These are phyloP conservation scores for Lentinula detonsa DNA, from an alignment of 768 basidiomycete species.

Conservation along the genomic window DNA sequence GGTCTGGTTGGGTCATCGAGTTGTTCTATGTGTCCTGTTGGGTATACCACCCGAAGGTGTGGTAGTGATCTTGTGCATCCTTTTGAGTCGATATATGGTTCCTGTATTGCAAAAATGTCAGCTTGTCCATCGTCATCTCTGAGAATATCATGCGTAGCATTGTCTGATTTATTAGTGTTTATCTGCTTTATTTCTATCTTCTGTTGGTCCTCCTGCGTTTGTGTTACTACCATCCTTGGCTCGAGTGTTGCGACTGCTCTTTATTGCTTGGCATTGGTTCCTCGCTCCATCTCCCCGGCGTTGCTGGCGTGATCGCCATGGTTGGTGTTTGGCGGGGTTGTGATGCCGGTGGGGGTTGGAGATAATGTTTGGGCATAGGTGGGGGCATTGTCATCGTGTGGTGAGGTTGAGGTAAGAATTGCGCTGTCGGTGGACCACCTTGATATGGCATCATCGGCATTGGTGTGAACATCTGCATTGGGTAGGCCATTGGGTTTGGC, in stretches of 20 bases:
- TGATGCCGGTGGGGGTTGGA: background rate
- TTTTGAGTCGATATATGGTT: background rate
- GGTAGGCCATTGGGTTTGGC: background rate
- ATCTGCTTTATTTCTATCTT: background rate
- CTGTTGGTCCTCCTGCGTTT: background rate
- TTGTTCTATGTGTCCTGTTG: background rate
- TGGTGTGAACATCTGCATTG: background rate
- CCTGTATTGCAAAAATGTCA: background rate
- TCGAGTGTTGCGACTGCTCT: background rate
- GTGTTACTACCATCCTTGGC: background rate
- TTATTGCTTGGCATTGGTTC: background rate
- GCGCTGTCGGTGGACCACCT: background rate
- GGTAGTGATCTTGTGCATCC: background rate
- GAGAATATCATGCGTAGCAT: background rate
- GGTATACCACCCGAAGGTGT: background rate
- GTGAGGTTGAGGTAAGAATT: background rate
- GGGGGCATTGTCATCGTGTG: background rate
- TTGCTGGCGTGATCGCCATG: background rate
- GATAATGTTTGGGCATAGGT: background rate
- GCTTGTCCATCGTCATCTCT: background rate
- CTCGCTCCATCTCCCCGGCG: background rate
- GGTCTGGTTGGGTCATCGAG: background rate
- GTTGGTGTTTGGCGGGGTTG: slow-evolving; percentile 4
- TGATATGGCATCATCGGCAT: background rate
- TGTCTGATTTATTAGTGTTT: background rate